Conservation (phyloP, 768 basidiomycete species). For the Dacryopinax primogenitus region DNA sequence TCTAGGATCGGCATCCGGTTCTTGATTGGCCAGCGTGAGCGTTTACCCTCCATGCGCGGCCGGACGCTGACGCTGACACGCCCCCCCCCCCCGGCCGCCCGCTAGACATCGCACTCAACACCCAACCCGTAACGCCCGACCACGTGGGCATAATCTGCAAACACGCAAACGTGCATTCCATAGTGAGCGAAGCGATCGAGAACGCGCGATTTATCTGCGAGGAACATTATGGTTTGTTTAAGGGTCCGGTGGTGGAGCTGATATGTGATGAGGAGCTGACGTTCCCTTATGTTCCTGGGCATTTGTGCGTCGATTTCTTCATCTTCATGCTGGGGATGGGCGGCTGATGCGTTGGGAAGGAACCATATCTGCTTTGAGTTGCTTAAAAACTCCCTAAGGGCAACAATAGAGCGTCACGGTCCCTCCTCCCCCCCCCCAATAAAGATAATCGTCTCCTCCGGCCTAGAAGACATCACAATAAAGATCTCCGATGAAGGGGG, state of each 20-base stretch:
- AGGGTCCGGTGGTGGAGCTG: slow-evolving; percentile 88
- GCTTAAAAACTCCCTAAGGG: slow-evolving; percentile 92
- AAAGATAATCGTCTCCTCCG: slow-evolving; percentile 89
- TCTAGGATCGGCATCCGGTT: slow-evolving; percentile 92
- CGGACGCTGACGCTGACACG: neutral
- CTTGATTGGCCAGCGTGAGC: slow-evolving; percentile 81
- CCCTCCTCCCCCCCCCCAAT: slow-evolving; percentile 77
- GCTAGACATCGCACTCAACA: slow-evolving; percentile 86
- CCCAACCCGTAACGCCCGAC: slow-evolving; percentile 72
- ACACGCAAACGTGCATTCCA: slow-evolving; percentile 86
- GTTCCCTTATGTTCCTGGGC: slow-evolving; percentile 93
- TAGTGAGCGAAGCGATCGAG: slow-evolving; percentile 96
- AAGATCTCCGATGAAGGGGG: slow-evolving; percentile 98
- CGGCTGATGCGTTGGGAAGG: slow-evolving; percentile 14
- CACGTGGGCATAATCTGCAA: slow-evolving; percentile 98
- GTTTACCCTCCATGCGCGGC: slow-evolving; percentile 21
- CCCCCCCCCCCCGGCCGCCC: neutral
- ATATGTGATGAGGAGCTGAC: slow-evolving; percentile 77
- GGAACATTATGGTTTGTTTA: slow-evolving; percentile 89
- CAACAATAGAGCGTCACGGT: slow-evolving; percentile 87
- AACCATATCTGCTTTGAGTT: slow-evolving; percentile 96
- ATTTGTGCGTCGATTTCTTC: slow-evolving; percentile 36
- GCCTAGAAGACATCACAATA: slow-evolving; percentile 97
- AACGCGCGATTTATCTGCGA: slow-evolving; percentile 80
- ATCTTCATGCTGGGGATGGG: neutral